Evolutionary conservation across 257 asterid species (phyloP).

Genomic region (Galeopsis tetrahit): DNA sequence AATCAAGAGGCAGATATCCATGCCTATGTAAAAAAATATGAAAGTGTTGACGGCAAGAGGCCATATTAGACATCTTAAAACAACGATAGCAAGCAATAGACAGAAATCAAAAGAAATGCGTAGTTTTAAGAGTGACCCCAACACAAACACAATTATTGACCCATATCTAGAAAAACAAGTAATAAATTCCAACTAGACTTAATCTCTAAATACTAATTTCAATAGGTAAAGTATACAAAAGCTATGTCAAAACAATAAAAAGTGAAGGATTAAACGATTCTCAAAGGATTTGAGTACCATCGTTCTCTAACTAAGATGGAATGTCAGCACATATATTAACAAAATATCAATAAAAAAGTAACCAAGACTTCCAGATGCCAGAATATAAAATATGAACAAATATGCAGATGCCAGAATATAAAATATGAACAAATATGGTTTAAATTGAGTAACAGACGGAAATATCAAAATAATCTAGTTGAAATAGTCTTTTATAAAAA

Average conservation of each 20-base stretch:
- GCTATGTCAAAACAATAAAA: too few species aligned
- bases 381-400: background rate
- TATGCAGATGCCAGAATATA: background rate
- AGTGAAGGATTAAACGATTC: background rate
- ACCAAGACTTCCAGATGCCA: too few species aligned
- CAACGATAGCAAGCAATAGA: background rate
- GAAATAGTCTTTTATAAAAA: background rate
- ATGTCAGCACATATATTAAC: background rate
- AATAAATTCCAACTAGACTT: background rate
- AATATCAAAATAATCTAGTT: background rate
- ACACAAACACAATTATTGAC: background rate
- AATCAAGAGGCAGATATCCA: background rate
- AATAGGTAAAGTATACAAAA: background rate
- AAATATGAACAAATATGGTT: background rate
- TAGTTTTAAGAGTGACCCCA: background rate
- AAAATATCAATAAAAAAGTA: background rate
- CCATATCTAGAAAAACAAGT: background rate
- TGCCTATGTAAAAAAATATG: background rate
- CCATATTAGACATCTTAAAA: background rate
- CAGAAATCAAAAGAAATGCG: background rate
- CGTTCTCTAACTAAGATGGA: background rate
- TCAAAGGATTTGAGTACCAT: background rate
- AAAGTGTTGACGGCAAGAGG: background rate
- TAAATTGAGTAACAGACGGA: background rate
- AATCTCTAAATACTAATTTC: background rate